These are phyloP conservation scores for Aciculosporium take DNA, from an alignment of 2,329 filamentous ascomycete genomes.

Conservation along the genomic window DNA sequence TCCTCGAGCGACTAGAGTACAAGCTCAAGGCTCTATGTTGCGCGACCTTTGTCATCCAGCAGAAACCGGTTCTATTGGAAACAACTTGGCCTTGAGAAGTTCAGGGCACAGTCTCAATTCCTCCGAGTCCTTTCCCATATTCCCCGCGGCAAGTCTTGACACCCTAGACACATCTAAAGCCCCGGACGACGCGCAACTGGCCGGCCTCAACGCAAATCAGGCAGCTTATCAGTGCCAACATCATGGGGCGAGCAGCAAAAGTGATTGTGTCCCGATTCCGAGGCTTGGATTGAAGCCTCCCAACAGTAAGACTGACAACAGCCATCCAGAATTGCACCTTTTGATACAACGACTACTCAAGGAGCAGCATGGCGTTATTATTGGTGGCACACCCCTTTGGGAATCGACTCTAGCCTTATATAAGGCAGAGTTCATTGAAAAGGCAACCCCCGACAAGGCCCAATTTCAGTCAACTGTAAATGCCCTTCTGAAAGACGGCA, in stretches of 20 bases:
- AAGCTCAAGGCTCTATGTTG: neutral
- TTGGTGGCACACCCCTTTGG: conserved; percentile 35
- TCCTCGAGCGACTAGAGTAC: neutral
- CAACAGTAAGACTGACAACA: neutral
- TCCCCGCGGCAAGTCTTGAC: neutral
- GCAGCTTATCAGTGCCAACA: neutral
- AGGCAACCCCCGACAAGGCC: conserved; percentile 26
- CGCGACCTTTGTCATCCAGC: neutral
- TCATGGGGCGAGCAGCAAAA: neutral
- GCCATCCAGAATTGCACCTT: conserved; percentile 2
- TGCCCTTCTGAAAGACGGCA: conserved; percentile 22
- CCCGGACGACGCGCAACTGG: neutral
- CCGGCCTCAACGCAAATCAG: neutral
- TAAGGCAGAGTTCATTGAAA: conserved; percentile 23
- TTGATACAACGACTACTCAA: conserved; percentile 17
- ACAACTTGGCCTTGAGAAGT: neutral
- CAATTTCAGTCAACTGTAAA: conserved; percentile 25
- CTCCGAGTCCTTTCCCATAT: neutral
- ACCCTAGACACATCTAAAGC: neutral
- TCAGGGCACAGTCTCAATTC: neutral
- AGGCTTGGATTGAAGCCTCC: neutral
- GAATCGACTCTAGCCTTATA: conserved; percentile 32
- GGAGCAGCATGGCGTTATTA: conserved; percentile 31
- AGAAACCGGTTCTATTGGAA: neutral
- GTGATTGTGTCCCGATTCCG: neutral